Evolutionary conservation across 139 green algal species (phyloP).

Genomic region (Coccomyxa sp.): DNA sequence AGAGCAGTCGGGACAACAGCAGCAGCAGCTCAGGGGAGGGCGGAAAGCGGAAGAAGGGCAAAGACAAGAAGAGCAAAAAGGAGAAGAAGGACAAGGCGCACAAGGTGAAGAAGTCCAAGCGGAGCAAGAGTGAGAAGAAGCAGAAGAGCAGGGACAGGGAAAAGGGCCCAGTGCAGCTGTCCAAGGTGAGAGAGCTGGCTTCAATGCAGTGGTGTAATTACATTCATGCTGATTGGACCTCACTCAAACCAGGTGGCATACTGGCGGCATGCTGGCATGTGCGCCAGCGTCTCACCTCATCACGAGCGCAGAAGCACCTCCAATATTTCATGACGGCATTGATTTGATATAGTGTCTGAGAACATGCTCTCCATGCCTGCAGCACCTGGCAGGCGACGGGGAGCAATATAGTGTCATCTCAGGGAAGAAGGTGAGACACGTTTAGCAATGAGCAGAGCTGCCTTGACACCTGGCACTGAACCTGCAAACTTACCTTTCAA

Average conservation of each 20-base stretch:
- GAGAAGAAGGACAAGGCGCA: background rate
- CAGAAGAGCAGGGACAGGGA: background rate
- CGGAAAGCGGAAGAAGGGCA: background rate
- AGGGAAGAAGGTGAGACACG: slow-evolving; percentile 8
- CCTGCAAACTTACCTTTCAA: background rate
- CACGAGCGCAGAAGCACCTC: too few relatives aligned
- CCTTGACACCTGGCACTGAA: too few relatives aligned
- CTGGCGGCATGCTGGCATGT: too few relatives aligned
- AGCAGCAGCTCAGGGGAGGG: background rate
- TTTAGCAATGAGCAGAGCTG: too few relatives aligned
- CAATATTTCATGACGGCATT: too few relatives aligned
- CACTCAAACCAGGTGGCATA: too few relatives aligned
- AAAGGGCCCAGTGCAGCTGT: slow-evolving; percentile 9
- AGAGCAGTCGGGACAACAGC: background rate
- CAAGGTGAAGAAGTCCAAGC: slow-evolving; percentile 2
- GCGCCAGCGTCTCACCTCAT: too few relatives aligned
- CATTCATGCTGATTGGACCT: background rate
- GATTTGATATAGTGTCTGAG: background rate
- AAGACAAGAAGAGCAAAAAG: slow-evolving; percentile 7
- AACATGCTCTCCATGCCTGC: background rate
- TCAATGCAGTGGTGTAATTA: background rate
- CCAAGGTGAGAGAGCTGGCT: slow-evolving; percentile 9
- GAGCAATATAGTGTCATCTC: slow-evolving; percentile 8
- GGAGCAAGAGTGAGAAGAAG: slow-evolving; percentile 7
- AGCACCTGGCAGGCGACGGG: background rate